Evolutionary conservation across 352 stramenopile species (phyloP).

Genomic region (Thalassiosira delicatula): DNA sequence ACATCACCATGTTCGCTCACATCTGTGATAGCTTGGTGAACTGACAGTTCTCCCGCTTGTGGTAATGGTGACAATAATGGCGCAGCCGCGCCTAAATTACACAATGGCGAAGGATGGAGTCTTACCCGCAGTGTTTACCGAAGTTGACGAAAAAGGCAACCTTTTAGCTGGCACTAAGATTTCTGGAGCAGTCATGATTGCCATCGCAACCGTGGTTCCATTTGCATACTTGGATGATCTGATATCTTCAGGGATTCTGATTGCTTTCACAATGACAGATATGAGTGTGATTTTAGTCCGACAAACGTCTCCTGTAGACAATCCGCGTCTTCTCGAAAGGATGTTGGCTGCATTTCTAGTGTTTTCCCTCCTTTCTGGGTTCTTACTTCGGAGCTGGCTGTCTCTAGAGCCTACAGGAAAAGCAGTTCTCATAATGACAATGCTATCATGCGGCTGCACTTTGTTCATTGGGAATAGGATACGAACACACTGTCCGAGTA

Average conservation of each 20-base stretch:
- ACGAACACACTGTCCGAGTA: conserved; percentile 30
- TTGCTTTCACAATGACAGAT: conserved; percentile 75
- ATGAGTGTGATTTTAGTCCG: conserved; percentile 64
- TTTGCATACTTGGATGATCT: conserved; percentile 77
- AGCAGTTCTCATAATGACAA: conserved; percentile 20
- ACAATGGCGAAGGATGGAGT: conserved; percentile 91
- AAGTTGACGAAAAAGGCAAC: conserved; percentile 62
- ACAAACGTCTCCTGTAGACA: conserved; percentile 33
- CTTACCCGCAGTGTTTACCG: conserved; percentile 88
- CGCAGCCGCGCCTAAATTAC: conserved; percentile 92
- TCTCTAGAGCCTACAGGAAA: conserved; percentile 18
- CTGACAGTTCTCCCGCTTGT: conserved; percentile 92
- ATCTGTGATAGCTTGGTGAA: conserved; percentile 83
- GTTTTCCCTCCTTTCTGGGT: conserved; percentile 46
- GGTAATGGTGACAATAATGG: conserved; percentile 91
- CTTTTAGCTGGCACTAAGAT: conserved; percentile 61
- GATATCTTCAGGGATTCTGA: conserved; percentile 72
- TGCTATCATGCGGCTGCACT: conserved; percentile 31
- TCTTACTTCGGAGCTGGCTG: conserved; percentile 42
- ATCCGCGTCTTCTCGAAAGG: conserved; percentile 31
- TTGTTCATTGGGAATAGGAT: conserved; percentile 41
- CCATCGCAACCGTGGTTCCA: conserved; percentile 72
- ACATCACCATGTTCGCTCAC: neutral
- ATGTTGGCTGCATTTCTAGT: conserved; percentile 48
- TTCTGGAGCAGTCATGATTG: conserved; percentile 64